Evolutionary conservation across 2,329 filamentous ascomycete genomes (phyloP), one percentile per base, ranked within the genome.

Genomic region (Trichoderma breve): DNA sequence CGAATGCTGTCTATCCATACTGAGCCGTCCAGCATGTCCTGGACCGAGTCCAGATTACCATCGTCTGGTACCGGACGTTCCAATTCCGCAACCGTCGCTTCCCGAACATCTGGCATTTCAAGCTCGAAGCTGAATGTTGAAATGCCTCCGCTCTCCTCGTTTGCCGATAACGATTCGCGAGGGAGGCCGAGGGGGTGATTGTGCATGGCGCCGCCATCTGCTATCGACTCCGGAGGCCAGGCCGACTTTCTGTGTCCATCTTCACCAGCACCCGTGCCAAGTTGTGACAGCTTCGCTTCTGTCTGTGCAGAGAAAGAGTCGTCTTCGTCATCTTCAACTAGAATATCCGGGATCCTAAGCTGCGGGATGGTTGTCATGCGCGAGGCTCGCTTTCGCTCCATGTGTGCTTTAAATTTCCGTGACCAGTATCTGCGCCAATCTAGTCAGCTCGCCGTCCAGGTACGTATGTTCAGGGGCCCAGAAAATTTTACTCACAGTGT

Each of bases 1-100:
- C 94, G 87, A 75, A 98, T 94, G 84, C 93, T 97, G 82, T 97
- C 93, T 66, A 95, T 93, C 95, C 95, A 98, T 18, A 93, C 91
- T 21, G 93, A 96, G 78, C 95, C 93, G 77, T 96, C 93, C 70
- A 98, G 87, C 79, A 96, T 92, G 75, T 94, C 90, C 80, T 95
- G 89, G 75, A 97, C 92, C 77, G 94, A 92, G 62, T 91, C 88
- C 64, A 91, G 90, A 77, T 90, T 93, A 71, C 95, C 91, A 6
- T 87, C 86, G 80, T 92, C 94, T 70, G 30, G 30, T 32, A 88
- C 89, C 18, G 47, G 30, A 14, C 36, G 53, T 24, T 61, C 57
- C 18, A 66, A 32, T 24, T 67, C 62, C n/a, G 60, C 61, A 24
- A 53, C 34, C 74, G 1, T 75, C 73, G 62, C 75, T 53, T 74